Percentiles rank a stretch among this genome's conserved stretches.
Conservation (phyloP, 2,329 filamentous ascomycete genomes). For the Nannizziopsis barbatae region DNA sequence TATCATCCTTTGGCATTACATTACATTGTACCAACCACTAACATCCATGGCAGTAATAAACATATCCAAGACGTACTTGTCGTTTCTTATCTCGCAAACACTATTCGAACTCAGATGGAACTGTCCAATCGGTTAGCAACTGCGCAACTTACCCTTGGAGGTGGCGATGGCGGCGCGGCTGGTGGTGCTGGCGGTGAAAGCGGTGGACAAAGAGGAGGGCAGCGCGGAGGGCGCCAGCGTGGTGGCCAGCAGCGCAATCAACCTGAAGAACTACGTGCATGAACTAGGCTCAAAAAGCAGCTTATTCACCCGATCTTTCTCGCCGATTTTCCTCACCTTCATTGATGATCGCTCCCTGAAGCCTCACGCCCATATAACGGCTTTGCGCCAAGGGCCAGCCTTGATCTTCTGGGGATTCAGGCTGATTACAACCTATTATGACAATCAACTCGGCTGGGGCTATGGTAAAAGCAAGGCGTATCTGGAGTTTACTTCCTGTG, state of each 20-base stretch:
- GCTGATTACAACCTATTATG: conserved; percentile 1
- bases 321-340: neutral
- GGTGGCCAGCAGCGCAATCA: conserved; percentile 31
- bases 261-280: conserved; percentile 32
- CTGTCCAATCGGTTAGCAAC: conserved; percentile 88
- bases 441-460: conserved; percentile 13
- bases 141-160: conserved; percentile 52
- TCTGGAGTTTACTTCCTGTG: conserved; percentile 14
- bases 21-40: conserved; percentile 20
- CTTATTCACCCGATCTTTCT: neutral
- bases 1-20: conserved; percentile 2
- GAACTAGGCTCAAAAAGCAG: neutral
- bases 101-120: conserved; percentile 97
- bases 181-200: conserved; percentile 20
- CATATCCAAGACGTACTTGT: conserved; percentile 98
- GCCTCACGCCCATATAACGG: too few species aligned
- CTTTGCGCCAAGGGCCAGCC: neutral
- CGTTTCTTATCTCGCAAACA: conserved; percentile 96
- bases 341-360: neutral
- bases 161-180: conserved; percentile 32
- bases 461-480: conserved; percentile 17
- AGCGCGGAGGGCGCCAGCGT: conserved; percentile 36
- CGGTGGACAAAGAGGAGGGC: conserved; percentile 27
- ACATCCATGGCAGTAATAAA: conserved; percentile 58
- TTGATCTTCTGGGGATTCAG: neutral